Evolutionary conservation across 2,329 filamentous ascomycete species (phyloP).

Genomic region (Paramyrothecium roridum): DNA sequence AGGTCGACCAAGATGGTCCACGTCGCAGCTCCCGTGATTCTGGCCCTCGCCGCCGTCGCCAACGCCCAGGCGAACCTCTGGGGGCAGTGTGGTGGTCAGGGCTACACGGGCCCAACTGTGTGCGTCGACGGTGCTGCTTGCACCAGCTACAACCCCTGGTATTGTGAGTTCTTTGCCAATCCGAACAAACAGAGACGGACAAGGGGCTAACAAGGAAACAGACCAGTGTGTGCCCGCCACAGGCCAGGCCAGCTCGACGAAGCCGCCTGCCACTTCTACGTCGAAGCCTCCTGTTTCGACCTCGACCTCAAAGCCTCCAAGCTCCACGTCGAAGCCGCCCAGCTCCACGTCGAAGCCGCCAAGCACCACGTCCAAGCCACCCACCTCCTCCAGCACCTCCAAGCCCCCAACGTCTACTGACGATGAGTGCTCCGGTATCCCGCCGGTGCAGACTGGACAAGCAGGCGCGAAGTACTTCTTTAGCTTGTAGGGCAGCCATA

Average conservation of each 20-base stretch:
- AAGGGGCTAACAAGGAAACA: not conserved
- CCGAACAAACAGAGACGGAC: not conserved
- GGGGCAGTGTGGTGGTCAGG: not conserved
- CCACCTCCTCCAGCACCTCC: not conserved
- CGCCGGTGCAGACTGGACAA: slow-evolving; percentile 4
- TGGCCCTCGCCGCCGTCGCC: not conserved
- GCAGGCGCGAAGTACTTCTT: slow-evolving; percentile 11
- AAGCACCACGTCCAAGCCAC: not conserved
- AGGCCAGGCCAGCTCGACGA: not conserved
- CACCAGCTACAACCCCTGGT: not conserved
- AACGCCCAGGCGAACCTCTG: not conserved
- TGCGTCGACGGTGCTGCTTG: not conserved
- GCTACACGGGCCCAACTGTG: not conserved
- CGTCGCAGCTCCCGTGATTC: not conserved
- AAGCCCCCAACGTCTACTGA: not conserved
- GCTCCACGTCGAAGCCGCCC: not conserved
- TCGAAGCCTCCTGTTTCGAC: not conserved
- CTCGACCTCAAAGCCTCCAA: not conserved
- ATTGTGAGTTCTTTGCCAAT: not conserved
- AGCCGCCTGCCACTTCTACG: not conserved
- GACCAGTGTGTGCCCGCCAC: slow-evolving; percentile 1
- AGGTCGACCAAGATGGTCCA: not conserved
- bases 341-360: not conserved
- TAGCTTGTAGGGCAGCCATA: slow-evolving; percentile 10
- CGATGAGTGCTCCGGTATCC: not conserved